Evolutionary conservation across 352 stramenopile species (phyloP).

Genomic region (Hyaloperonospora brassicae): DNA sequence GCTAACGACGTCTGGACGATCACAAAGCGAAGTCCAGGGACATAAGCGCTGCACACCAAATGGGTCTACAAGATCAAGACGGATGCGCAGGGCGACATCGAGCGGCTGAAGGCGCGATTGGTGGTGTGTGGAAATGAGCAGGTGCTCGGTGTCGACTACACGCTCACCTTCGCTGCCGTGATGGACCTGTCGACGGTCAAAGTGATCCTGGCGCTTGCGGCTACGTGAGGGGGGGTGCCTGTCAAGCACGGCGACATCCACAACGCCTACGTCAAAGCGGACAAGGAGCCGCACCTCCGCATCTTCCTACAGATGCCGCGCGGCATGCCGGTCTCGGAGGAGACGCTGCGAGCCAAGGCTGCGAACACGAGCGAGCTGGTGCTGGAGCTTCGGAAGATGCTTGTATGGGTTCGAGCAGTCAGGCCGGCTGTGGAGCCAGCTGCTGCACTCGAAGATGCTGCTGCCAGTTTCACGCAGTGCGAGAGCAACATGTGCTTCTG

Average conservation of each 20-base stretch:
- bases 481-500: neutral
- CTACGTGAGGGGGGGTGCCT: neutral
- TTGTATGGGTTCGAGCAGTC: slow-evolving; percentile 32
- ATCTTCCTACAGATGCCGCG: neutral
- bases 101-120: neutral
- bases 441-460: slow-evolving; percentile 5
- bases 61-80: slow-evolving; percentile 1
- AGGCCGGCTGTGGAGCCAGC: slow-evolving; percentile 21
- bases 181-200: neutral
- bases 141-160: neutral
- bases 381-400: slow-evolving; percentile 1
- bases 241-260: no score
- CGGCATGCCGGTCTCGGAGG: neutral
- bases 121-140: neutral
- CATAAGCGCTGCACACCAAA: neutral
- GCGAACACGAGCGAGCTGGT: neutral
- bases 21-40: neutral
- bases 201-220: neutral
- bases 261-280: no score
- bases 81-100: neutral
- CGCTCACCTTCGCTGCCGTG: neutral
- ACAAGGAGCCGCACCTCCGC: neutral
- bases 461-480: neutral
- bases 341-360: neutral
- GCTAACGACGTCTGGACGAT: neutral